A percentile compares a stretch with the other conserved stretches of the same genome.
Evolutionary conservation across 805 yeast species (phyloP).

Genomic region (Jamesozyma rosinii): DNA sequence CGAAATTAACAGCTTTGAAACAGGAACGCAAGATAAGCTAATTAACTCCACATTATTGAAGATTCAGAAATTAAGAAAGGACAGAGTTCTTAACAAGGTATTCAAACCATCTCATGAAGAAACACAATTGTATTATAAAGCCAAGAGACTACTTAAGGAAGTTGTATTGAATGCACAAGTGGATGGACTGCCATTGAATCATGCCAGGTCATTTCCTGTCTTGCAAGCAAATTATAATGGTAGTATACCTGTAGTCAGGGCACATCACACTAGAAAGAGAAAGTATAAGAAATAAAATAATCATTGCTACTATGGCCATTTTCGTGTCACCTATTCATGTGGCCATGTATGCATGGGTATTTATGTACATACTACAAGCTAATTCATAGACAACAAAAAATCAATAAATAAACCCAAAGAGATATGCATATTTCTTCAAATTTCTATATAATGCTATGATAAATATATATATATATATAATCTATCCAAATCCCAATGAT

Average conservation of each 20-base stretch:
- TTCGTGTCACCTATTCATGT: too few relatives aligned
- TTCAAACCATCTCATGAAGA: conserved; percentile 38
- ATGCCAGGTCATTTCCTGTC: conserved; percentile 48
- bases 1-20: conserved; percentile 39
- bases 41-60: conserved; percentile 40
- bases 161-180: conserved; percentile 33
- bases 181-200: conserved; percentile 24
- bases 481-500: too few relatives aligned
- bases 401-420: too few relatives aligned
- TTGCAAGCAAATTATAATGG: conserved; percentile 69
- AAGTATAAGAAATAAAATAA: conserved; percentile 17
- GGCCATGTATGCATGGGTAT: too few relatives aligned
- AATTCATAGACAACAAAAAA: too few relatives aligned
- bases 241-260: conserved; percentile 53
- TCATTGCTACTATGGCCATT: too few relatives aligned
- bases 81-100: conserved; percentile 31
- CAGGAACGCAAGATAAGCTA: conserved; percentile 35
- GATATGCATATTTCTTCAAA: too few relatives aligned
- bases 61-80: conserved; percentile 42
- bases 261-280: conserved; percentile 24
- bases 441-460: too few relatives aligned
- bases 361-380: too few relatives aligned
- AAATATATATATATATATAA: too few relatives aligned
- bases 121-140: conserved; percentile 34
- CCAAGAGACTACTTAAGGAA: conserved; percentile 39